Base-by-base conservation (phyloP, 768 basidiomycete genomes). In the Lepiota brunneoincarnata region DNA sequence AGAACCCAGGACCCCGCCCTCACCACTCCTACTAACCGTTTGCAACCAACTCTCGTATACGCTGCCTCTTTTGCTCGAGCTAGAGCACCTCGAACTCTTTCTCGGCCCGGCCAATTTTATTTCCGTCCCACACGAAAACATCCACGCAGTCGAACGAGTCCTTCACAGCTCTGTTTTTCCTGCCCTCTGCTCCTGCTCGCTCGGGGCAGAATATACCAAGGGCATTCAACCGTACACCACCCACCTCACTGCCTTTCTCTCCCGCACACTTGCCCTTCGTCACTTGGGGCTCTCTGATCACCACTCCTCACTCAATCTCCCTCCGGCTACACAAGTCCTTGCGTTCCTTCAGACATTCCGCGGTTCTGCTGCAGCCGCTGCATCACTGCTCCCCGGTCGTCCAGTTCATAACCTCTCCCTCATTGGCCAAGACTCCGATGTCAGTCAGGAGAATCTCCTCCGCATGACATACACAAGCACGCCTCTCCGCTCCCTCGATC, bases 341-440 rank as follows among this genome's bases (percentile, higher is more conserved):
- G 79, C 80, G 4, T 58, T 57, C 43, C 75, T 88, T 20, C 60
- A 72, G 11, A 75, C 75, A 48, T 86, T 86, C 74, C 81, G 82
- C 51, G 85, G 85, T 54, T 74, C 77, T 31, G 76, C 83, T 52
- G 73, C 74, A 62, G 73, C 79, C n/a, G 84, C 84, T 2, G 82
- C 83, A 43, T 67, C 72, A 15, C 61, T 87, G 43, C 76, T 86
- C 49, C 86, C 84, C 4, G 83, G 83, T 17, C 72, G 86, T 18
- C 83, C 83, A 2, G 78, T 87, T 23, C 77, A 75, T 40, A 67
- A 68, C 51, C 79, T 87, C 45, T 70, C 76, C 14, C 81, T 87
- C 44, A 68, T 81, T 45, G 83, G 82, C 3, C 74, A 78, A 59
- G 81, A 83, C 55, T 77, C 76, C 49, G 76, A 78, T 53, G 72